phyloP scores from a whole-genome alignment of 495 filamentous ascomycete genomes.

The Daldinia childiae region DNA sequence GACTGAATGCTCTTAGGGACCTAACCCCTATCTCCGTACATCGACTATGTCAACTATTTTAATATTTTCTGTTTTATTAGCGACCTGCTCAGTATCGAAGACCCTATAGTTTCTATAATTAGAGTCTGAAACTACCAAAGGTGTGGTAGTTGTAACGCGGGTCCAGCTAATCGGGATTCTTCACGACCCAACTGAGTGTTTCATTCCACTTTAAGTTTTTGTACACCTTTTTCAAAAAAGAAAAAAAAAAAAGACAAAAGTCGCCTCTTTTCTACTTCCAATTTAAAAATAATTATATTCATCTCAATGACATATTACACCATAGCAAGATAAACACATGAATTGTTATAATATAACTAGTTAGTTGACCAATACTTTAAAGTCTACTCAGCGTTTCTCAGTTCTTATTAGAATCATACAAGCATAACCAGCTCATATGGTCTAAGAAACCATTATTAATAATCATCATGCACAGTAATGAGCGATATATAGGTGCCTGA shows the following conservation, averaged over 20 bases:
- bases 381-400: background rate
- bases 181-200: background rate
- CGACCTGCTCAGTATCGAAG: background rate
- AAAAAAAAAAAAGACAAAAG: too few relatives aligned
- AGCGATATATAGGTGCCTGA: too few relatives aligned
- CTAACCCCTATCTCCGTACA: background rate
- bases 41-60: background rate
- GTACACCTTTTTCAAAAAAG: too few relatives aligned
- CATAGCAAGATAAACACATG: too few relatives aligned
- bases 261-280: background rate
- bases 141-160: slow-evolving; percentile 3
- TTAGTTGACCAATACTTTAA: background rate
- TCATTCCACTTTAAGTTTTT: background rate
- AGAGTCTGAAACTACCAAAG: slow-evolving; percentile 4
- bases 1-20: background rate
- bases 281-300: background rate
- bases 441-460: background rate
- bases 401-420: background rate
- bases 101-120: background rate
- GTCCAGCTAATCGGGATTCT: slow-evolving; percentile 16
- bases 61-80: background rate
- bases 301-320: too few relatives aligned
- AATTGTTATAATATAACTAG: too few relatives aligned
- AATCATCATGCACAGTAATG: background rate
- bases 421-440: background rate